Evolutionary conservation across 768 basidiomycete species (phyloP).

Genomic region (Phaeotremella fagi): DNA sequence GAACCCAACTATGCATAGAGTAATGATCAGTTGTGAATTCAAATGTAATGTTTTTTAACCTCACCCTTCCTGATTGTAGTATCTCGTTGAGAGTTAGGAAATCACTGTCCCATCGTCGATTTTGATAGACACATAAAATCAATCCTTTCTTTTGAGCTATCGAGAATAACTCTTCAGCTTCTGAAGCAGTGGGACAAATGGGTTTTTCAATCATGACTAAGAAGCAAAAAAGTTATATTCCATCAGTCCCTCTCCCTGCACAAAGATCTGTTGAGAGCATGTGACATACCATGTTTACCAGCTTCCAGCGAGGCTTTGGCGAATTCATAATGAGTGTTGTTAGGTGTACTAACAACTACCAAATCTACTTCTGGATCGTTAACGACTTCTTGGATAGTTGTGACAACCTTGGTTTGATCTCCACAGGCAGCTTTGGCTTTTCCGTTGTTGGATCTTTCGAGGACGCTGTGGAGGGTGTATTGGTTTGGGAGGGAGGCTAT

Average conservation of each 20-base stretch:
- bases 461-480: slow-evolving; percentile 48
- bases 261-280: slow-evolving; percentile 58
- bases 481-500: slow-evolving; percentile 53
- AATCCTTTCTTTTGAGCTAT: slow-evolving; percentile 27
- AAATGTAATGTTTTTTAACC: slow-evolving; percentile 10
- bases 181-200: slow-evolving; percentile 21
- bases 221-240: too few species aligned
- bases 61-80: slow-evolving; percentile 39
- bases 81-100: slow-evolving; percentile 40
- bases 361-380: slow-evolving; percentile 33
- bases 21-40: not conserved
- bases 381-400: slow-evolving; percentile 21
- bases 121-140: slow-evolving; percentile 43
- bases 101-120: slow-evolving; percentile 44
- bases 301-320: slow-evolving; percentile 20
- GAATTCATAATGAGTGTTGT: slow-evolving; percentile 37
- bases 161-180: slow-evolving; percentile 30
- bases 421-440: slow-evolving; percentile 3
- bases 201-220: slow-evolving; percentile 44
- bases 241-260: too few species aligned
- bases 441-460: slow-evolving; percentile 54
- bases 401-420: slow-evolving; percentile 26
- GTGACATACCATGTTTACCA: slow-evolving; percentile 33
- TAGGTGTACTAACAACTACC: slow-evolving; percentile 32
- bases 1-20: slow-evolving; percentile 51